Evolutionary conservation across 257 asterid species (phyloP).

Genomic region (Nicotiana noctiflora): DNA sequence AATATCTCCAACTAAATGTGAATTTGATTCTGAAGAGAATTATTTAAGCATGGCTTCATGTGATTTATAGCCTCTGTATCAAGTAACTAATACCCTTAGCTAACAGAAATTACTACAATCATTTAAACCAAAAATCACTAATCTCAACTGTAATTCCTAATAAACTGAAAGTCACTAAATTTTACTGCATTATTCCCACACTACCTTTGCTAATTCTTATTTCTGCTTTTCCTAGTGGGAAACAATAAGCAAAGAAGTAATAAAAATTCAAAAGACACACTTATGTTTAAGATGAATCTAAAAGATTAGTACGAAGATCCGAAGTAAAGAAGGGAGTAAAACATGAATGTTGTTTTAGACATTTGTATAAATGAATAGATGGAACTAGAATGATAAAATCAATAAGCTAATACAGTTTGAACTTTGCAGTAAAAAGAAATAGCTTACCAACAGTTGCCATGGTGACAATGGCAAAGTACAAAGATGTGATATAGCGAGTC

Average conservation of each 20-base stretch:
- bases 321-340: not conserved
- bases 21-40: not conserved
- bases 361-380: not conserved
- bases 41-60: not conserved
- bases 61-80: not conserved
- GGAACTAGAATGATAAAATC: not conserved
- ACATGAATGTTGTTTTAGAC: not conserved
- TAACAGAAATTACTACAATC: not conserved
- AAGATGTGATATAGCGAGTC: conserved; percentile 62
- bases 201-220: not conserved
- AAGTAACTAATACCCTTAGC: not conserved
- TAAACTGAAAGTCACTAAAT: not conserved
- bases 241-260: not conserved
- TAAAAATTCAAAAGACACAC: not conserved
- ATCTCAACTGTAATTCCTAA: not conserved
- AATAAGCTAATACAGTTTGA: not conserved
- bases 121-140: not conserved
- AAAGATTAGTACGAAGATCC: not conserved
- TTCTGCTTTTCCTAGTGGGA: not conserved
- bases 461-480: conserved; percentile 63
- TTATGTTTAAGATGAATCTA: not conserved
- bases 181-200: not conserved
- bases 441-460: conserved; percentile 78
- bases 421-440: not conserved
- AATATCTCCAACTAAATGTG: not conserved